These are phyloP conservation scores for Stygiomarasmius scandens DNA, from an alignment of 1,284 basidiomycete species.

Conservation along the genomic window DNA sequence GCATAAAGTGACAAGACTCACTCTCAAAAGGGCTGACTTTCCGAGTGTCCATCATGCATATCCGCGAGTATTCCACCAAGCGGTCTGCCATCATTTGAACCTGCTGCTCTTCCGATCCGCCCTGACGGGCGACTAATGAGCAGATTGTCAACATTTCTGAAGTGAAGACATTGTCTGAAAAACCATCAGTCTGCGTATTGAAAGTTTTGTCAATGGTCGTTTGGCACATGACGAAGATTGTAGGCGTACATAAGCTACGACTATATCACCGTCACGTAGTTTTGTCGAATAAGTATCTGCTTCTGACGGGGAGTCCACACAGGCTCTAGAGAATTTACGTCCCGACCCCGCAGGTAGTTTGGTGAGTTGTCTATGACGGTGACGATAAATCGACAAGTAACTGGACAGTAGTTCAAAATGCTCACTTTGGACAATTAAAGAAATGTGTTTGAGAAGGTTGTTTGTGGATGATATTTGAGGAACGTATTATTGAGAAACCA, in stretches of 20 bases:
- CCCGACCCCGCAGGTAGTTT: conserved; percentile 58
- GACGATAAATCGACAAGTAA: conserved; percentile 10
- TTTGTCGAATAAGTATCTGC: conserved; percentile 68
- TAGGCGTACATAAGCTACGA: conserved; percentile 68
- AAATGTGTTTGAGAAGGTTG: conserved; percentile 76
- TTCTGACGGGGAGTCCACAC: conserved; percentile 64
- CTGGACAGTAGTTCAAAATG: conserved; percentile 4
- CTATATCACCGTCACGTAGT: conserved; percentile 72
- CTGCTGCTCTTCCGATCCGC: conserved; percentile 57
- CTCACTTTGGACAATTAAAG: conserved; percentile 80
- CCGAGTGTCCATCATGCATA: conserved; percentile 66
- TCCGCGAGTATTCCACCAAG: conserved; percentile 68
- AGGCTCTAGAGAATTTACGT: conserved; percentile 47
- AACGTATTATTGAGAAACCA: conserved; percentile 79
- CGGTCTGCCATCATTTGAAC: conserved; percentile 73
- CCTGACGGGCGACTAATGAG: conserved; percentile 59
- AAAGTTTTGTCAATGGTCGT: conserved; percentile 13
- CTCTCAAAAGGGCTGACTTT: conserved; percentile 74
- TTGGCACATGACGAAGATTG: not conserved
- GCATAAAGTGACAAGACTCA: conserved; percentile 32
- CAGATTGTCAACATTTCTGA: conserved; percentile 72
- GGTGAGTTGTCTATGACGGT: conserved; percentile 60
- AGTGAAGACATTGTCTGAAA: conserved; percentile 85
- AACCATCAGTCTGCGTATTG: conserved; percentile 74
- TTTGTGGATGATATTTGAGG: conserved; percentile 63